phyloP scores from a whole-genome alignment of 176 grass and related monocot genomes.

The Phoenix roebelenii region DNA sequence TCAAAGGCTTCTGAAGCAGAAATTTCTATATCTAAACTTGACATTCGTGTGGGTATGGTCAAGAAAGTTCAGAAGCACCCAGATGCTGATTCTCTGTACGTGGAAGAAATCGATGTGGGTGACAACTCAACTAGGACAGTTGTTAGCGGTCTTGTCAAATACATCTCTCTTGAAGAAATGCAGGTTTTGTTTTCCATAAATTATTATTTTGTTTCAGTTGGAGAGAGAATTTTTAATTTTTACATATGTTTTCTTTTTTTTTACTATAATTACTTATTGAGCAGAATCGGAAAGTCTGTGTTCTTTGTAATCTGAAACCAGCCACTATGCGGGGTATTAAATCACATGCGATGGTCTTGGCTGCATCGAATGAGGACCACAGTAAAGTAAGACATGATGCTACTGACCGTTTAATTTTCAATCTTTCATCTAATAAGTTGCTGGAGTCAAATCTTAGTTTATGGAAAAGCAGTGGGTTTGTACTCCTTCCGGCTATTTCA shows the following conservation, averaged over 20 bases:
- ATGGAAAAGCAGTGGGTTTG: too few species aligned
- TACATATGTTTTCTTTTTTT: conserved; percentile 8
- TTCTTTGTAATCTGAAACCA: conserved; percentile 90
- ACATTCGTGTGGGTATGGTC: conserved; percentile 80
- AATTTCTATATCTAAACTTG: conserved; percentile 53
- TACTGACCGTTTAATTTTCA: neutral
- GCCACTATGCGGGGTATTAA: conserved; percentile 87
- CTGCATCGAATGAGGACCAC: conserved; percentile 84
- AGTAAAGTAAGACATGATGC: conserved; percentile 40
- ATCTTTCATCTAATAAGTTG: neutral
- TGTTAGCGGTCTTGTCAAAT: conserved; percentile 92
- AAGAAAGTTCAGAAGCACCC: conserved; percentile 84
- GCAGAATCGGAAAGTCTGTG: conserved; percentile 70
- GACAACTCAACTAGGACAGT: conserved; percentile 79
- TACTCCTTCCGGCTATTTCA: too few species aligned
- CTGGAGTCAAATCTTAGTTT: too few species aligned
- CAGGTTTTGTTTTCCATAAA: conserved; percentile 34
- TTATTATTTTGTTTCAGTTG: conserved; percentile 3
- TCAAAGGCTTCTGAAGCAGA: conserved; percentile 57
- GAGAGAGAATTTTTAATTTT: neutral
- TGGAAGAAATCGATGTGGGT: conserved; percentile 94
- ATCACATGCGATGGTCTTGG: conserved; percentile 94
- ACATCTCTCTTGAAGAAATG: conserved; percentile 83
- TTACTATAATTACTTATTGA: conserved; percentile 12
- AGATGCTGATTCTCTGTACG: conserved; percentile 91